Evolutionary conservation across 768 basidiomycete genomes (phyloP), one percentile per base, ranked within the genome.

Genomic region (Mycena chlorophos): DNA sequence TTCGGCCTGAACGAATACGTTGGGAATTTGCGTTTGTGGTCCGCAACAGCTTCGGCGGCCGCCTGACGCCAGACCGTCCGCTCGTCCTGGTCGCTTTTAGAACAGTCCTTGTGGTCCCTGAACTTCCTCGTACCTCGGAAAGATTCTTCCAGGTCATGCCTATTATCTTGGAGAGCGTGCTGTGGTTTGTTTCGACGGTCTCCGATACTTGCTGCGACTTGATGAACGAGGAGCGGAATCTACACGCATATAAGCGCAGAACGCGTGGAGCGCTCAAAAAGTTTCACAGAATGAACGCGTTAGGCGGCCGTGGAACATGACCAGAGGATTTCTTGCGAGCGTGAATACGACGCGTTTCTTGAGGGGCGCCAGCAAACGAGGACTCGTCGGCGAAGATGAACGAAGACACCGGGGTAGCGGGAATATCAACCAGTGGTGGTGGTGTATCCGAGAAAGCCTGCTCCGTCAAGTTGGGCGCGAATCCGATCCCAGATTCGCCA

Each of bases 1-100:
- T 80, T 70, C 1, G 89, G 89, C 22, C 82, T 75, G 71, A 90
- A 91, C 2, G 87, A 78, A 63, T 91, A 91, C 69, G 85, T 77
- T 20, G 90, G 89, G 73, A 82, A 90, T 70, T 80, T 82, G 63
- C 81, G 83, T 71, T 83, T 85, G 69, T 91, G 89, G 62, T 89
- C 89, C 45, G 84, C 87, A 46, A 83, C 80, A 0, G 86, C 87
- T 38, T 76, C 74, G 74, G 85, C 86, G 17, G 90, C 90, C 70
- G 89, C 88, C 49, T 74, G 73, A 63, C 89, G 85, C 90, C 90
- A 92, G 47, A 80, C 65, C 66, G 79, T 72, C 22, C 80, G 76
- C 63, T 84, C 82, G 14, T 80, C 79, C 47, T 76, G 8, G 20
- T 42, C 40, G 8, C 13, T 8, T 12, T 42, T 42, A 42, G n/a